Conservation (phyloP, 352 stramenopile species). For the Globisporangium takayamanum region DNA sequence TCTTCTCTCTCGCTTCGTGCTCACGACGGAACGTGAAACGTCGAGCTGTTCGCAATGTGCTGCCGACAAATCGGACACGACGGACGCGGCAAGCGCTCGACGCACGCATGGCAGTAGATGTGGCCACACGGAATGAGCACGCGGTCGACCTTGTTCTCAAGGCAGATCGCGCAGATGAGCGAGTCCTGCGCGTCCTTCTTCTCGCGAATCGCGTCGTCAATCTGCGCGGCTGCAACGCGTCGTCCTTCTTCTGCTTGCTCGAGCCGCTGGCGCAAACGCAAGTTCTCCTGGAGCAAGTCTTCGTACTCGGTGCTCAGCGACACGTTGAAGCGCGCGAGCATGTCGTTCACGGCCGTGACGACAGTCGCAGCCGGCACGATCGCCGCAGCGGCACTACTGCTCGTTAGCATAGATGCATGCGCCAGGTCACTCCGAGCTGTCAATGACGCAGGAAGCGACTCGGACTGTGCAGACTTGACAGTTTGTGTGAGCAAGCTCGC, state of each 20-base stretch:
- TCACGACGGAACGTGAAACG: constrained; percentile 63
- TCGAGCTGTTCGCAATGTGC: constrained; percentile 45
- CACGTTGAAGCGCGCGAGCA: constrained; percentile 63
- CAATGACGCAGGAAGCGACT: constrained; percentile 13
- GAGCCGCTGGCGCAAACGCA: constrained; percentile 52
- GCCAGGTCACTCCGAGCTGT: not conserved
- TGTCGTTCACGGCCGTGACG: constrained; percentile 70
- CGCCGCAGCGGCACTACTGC: not conserved
- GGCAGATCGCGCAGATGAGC: constrained; percentile 71
- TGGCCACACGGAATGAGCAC: constrained; percentile 80
- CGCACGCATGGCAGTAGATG: constrained; percentile 72
- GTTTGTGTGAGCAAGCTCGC: not conserved
- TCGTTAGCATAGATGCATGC: not conserved
- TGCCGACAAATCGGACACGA: constrained; percentile 72
- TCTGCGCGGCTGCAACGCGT: constrained; percentile 44
- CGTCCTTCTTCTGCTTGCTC: constrained; percentile 59
- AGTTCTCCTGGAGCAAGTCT: constrained; percentile 56
- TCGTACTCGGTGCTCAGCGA: constrained; percentile 61
- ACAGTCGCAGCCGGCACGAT: constrained; percentile 37
- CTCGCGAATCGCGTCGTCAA: constrained; percentile 61
- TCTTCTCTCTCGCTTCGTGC: too few species aligned
- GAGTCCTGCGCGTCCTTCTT: constrained; percentile 72
- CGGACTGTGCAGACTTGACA: not conserved
- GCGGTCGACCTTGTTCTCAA: constrained; percentile 76
- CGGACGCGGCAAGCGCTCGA: constrained; percentile 46